Evolutionary conservation across 768 basidiomycete species (phyloP), one percentile per base, ranked within the genome.

Genomic region (Rhizopogon vulgaris): DNA sequence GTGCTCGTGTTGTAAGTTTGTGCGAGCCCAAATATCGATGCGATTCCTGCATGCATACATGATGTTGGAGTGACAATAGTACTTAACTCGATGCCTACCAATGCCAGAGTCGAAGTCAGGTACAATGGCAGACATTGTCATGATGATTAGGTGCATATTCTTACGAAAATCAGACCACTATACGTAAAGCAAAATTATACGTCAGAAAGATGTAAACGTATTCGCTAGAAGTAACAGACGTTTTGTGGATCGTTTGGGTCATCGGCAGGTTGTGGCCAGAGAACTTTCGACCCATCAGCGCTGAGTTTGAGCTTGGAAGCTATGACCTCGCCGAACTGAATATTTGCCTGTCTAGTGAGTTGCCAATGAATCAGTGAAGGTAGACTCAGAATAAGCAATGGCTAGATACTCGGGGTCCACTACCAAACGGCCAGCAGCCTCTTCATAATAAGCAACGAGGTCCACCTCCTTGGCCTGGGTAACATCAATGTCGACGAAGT

Each of bases 21-120:
- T 0, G 79, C 77, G 3, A 81, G 67, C 1, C 66, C 64, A 49
- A 81, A 81, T n/a, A 81, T 63, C 0, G 68, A 60, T 10, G 79
- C 79, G 48, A 81, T 81, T 52, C 77, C 76, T 77, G 49, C 8
- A n/a, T n/a, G 17, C 11, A 18, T 7, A 39, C 6, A 12, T 6
- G 18, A 58, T 22, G 18, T 37, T 12, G 4, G 8, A 17, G 24
- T 2, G 34, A 38, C 34, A 14, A 59, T 65, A 38, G 51, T 12
- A 32, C 3, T 32, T 12, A 4, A 10, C 1, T 65, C 11, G 28
- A 9, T 28, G 28, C 1, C 7, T 7, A 76, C 80, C 80, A 18
- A 77, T 73, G 0, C 71, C 78, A 2, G 79, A 79, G 51, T 74
- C 69, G 53, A 82, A 80, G 52, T 82, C 79, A 5, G 80, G 80